A percentile compares a stretch with the other conserved stretches of the same genome.
Evolutionary conservation across 306 rosid species (phyloP).

Genomic region (Quercus agrifolia): DNA sequence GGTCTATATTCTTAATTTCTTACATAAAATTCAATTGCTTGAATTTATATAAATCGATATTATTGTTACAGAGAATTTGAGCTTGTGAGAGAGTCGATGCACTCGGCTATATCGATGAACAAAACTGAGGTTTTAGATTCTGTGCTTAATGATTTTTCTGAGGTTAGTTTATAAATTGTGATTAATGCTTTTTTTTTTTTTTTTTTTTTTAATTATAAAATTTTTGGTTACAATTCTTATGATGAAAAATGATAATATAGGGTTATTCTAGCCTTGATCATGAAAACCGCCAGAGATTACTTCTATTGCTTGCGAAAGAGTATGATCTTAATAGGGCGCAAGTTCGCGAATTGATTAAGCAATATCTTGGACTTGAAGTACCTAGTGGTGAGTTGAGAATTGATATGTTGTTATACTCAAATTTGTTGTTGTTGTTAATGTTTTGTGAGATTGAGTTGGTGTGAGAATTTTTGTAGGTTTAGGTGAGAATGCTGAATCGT

Average conservation of each 20-base stretch:
- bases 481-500: conserved; percentile 52
- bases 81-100: conserved; percentile 66
- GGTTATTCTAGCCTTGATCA: conserved; percentile 64
- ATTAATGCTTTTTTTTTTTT: not conserved
- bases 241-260: conserved; percentile 41
- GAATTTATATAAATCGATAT: not conserved
- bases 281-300: conserved; percentile 65
- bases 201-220: too few species aligned
- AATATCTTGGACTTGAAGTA: conserved; percentile 78
- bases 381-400: conserved; percentile 55
- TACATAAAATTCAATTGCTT: not conserved
- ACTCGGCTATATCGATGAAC: conserved; percentile 67
- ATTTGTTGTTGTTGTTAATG: not conserved
- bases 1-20: conserved; percentile 32
- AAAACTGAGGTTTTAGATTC: conserved; percentile 72
- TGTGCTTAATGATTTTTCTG: conserved; percentile 65
- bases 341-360: conserved; percentile 72
- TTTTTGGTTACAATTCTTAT: conserved; percentile 12
- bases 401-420: not conserved
- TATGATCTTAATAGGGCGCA: conserved; percentile 75
- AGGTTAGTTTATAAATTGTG: conserved; percentile 28
- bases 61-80: conserved; percentile 51
- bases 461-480: conserved; percentile 8
- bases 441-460: conserved; percentile 19
- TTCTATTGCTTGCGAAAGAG: conserved; percentile 72